phyloP scores from a whole-genome alignment of 2,329 filamentous ascomycete genomes.

The Fusarium sp. region DNA sequence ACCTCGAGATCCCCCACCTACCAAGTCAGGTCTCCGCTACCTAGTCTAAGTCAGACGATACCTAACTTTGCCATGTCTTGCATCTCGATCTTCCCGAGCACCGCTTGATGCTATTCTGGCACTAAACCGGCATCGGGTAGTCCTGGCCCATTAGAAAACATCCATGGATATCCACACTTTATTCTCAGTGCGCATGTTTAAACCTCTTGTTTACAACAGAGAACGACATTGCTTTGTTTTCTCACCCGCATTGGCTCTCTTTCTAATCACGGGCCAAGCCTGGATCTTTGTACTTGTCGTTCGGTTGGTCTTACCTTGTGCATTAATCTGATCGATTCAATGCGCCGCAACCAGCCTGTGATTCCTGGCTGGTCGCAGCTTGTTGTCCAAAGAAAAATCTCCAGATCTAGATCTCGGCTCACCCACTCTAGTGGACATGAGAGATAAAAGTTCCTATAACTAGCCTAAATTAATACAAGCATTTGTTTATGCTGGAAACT shows the following conservation, averaged over 20 bases:
- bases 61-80: slow-evolving; percentile 46
- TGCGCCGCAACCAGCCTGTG: slow-evolving; percentile 24
- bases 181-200: slow-evolving; percentile 20
- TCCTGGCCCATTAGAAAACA: slow-evolving; percentile 22
- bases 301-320: slow-evolving; percentile 3
- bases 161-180: slow-evolving; percentile 30
- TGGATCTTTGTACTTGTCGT: slow-evolving; percentile 18
- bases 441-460: neutral
- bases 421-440: neutral
- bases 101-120: slow-evolving; percentile 45
- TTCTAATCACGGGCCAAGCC: slow-evolving; percentile 12
- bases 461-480: neutral
- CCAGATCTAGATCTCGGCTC: slow-evolving; percentile 15
- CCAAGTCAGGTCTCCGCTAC: slow-evolving; percentile 13
- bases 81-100: slow-evolving; percentile 50
- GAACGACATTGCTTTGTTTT: slow-evolving; percentile 13
- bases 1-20: slow-evolving; percentile 35
- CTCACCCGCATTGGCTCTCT: slow-evolving; percentile 20
- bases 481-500: neutral
- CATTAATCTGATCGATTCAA: slow-evolving; percentile 16
- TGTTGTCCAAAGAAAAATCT: neutral
- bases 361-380: slow-evolving; percentile 26
- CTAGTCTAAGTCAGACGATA: slow-evolving; percentile 38
- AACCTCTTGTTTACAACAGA: slow-evolving; percentile 21
- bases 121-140: slow-evolving; percentile 42